These are phyloP conservation scores for Punica granatum DNA, from an alignment of 345 rosid species.

Conservation along the genomic window DNA sequence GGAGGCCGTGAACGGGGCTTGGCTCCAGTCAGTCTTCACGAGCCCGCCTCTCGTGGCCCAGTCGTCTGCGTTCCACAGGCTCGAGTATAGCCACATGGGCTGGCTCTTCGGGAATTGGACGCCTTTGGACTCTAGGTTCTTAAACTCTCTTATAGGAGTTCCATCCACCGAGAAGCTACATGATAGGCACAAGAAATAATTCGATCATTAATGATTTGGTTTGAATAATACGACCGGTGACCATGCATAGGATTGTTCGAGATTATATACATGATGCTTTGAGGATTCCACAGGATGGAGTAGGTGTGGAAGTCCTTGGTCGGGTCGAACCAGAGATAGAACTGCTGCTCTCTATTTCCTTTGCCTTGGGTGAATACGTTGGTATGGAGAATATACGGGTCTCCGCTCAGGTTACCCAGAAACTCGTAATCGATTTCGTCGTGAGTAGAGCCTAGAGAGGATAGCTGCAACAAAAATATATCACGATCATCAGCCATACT, in stretches of 20 bases:
- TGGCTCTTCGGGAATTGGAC: constrained; percentile 52
- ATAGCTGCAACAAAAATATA: constrained; percentile 19
- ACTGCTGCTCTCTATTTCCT: constrained; percentile 60
- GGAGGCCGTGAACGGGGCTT: constrained; percentile 59
- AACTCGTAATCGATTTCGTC: constrained; percentile 71
- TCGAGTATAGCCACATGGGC: constrained; percentile 50
- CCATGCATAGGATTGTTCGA: no score
- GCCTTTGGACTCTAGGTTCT: constrained; percentile 41
- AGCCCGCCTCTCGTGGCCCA: constrained; percentile 77
- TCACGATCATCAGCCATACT: background rate
- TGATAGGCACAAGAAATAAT: background rate
- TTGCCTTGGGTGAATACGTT: constrained; percentile 53
- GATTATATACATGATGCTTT: constrained; percentile 36
- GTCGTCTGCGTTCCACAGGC: constrained; percentile 63
- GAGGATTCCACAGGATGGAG: constrained; percentile 58
- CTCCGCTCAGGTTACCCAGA: constrained; percentile 52
- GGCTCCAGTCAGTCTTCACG: constrained; percentile 59
- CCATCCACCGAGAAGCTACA: constrained; percentile 47
- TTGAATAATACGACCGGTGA: no score
- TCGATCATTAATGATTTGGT: background rate
- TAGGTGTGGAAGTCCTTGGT: constrained; percentile 58
- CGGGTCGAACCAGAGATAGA: constrained; percentile 63
- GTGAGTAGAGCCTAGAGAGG: constrained; percentile 50
- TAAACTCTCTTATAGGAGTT: constrained; percentile 60
- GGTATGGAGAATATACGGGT: constrained; percentile 60